Evolutionary conservation across 2,329 filamentous ascomycete species (phyloP).

Genomic region (Aspergillus texensis): DNA sequence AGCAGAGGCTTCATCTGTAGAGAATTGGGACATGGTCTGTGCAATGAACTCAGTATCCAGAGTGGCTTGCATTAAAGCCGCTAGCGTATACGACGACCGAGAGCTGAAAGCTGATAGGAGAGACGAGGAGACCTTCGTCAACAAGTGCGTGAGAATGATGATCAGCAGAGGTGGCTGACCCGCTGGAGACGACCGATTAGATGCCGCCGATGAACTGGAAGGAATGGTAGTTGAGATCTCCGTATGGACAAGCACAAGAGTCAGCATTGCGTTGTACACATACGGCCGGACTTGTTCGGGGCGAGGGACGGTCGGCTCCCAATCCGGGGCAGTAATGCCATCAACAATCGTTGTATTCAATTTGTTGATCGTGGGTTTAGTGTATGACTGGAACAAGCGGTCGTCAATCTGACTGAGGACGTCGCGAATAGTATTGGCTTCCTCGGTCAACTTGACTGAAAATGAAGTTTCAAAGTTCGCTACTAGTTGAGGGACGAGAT

Average conservation of each 20-base stretch:
- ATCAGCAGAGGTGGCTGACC: constrained; percentile 66
- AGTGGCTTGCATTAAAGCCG: constrained; percentile 92
- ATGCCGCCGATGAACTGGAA: constrained; percentile 69
- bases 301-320: constrained; percentile 63
- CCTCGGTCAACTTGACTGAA: constrained; percentile 89
- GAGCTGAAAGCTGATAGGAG: constrained; percentile 79
- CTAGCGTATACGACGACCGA: constrained; percentile 70
- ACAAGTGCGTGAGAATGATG: constrained; percentile 81
- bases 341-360: constrained; percentile 71
- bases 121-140: constrained; percentile 77
- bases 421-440: constrained; percentile 87
- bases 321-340: constrained; percentile 71
- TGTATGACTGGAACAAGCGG: constrained; percentile 90
- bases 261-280: constrained; percentile 82
- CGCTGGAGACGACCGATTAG: constrained; percentile 73
- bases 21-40: constrained; percentile 88
- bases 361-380: constrained; percentile 70
- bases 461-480: constrained; percentile 92
- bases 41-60: constrained; percentile 96
- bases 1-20: constrained; percentile 77
- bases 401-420: constrained; percentile 88
- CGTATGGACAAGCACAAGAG: constrained; percentile 86
- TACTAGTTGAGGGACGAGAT: constrained; percentile 85
- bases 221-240: constrained; percentile 79
- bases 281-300: constrained; percentile 83